Conservation (phyloP, 176 grass and related monocot genomes). For the Triticum timopheevii region DNA sequence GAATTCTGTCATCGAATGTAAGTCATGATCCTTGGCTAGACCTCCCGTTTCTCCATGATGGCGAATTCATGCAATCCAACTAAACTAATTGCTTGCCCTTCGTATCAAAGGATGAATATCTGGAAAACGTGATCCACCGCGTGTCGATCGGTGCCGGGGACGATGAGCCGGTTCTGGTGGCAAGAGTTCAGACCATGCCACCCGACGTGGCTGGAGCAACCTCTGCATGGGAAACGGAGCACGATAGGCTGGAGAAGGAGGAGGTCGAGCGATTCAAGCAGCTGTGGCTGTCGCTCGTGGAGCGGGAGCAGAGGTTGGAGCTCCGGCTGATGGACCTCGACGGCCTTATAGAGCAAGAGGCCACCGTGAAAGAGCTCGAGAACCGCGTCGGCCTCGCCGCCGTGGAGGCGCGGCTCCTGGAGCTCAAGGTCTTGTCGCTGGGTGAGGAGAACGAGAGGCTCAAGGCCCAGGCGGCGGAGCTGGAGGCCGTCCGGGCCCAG, state of each 20-base stretch:
- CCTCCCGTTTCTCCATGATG: not conserved
- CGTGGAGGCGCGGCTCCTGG: conserved; percentile 49
- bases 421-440: conserved; percentile 51
- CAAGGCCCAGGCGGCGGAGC: conserved; percentile 45
- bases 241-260: not conserved
- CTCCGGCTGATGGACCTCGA: conserved; percentile 64
- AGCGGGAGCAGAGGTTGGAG: conserved; percentile 64
- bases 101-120: conserved; percentile 6
- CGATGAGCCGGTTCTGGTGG: conserved; percentile 35
- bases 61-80: not conserved
- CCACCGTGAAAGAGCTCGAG: conserved; percentile 56
- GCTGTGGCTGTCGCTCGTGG: conserved; percentile 53
- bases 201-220: not conserved
- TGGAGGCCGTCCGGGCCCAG: conserved; percentile 36
- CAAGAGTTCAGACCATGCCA: conserved; percentile 8
- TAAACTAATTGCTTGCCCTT: not conserved
- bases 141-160: conserved; percentile 45
- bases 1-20: conserved; percentile 40
- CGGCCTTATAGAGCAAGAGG: conserved; percentile 50
- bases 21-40: not conserved
- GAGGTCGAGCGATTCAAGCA: conserved; percentile 43
- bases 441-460: conserved; percentile 78
- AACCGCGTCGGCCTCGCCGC: conserved; percentile 32
- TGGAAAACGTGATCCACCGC: conserved; percentile 35
- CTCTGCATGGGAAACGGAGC: conserved; percentile 1